A percentile compares a stretch with the other conserved stretches of the same genome.
Evolutionary conservation across 176 grass and related monocot genomes (phyloP).

Genomic region (Rhynchospora breviuscula): DNA sequence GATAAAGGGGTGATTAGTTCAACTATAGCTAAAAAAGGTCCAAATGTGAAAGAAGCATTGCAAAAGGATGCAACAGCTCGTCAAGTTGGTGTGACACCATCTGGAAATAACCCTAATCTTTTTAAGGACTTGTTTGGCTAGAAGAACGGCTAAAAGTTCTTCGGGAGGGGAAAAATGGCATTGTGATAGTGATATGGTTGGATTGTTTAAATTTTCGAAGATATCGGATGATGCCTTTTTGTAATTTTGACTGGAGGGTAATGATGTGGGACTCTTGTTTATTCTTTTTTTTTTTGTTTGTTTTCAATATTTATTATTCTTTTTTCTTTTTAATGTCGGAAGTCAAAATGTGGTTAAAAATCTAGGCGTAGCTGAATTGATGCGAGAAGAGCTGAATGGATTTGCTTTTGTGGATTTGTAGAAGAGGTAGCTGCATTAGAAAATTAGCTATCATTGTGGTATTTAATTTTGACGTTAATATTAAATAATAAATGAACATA

Average conservation of each 20-base stretch:
- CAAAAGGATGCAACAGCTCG: conserved; percentile 76
- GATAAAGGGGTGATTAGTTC: conserved; percentile 26
- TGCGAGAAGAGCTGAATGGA: conserved; percentile 2
- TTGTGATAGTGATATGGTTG: neutral
- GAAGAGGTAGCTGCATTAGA: neutral
- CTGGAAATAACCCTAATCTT: conserved; percentile 86
- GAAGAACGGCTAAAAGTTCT: conserved; percentile 33
- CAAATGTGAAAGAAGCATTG: conserved; percentile 60
- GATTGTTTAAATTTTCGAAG: neutral
- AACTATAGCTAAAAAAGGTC: conserved; percentile 53
- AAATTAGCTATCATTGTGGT: neutral
- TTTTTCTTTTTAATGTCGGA: neutral
- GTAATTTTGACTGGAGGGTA: conserved; percentile 21
- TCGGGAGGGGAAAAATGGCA: neutral
- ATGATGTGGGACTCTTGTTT: conserved; percentile 16
- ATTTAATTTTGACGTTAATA: conserved; percentile 4
- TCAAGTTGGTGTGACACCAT: conserved; percentile 82
- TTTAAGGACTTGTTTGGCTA: conserved; percentile 89
- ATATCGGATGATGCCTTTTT: neutral
- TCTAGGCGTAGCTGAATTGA: conserved; percentile 7
- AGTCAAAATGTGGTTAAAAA: conserved; percentile 5
- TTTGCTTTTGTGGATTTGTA: neutral
- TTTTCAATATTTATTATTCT: conserved; percentile 18
- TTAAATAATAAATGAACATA: neutral
- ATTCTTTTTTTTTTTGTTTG: conserved; percentile 13